Evolutionary conservation across 2,329 filamentous ascomycete genomes (phyloP).

Genomic region (Stachybotrys elegans): DNA sequence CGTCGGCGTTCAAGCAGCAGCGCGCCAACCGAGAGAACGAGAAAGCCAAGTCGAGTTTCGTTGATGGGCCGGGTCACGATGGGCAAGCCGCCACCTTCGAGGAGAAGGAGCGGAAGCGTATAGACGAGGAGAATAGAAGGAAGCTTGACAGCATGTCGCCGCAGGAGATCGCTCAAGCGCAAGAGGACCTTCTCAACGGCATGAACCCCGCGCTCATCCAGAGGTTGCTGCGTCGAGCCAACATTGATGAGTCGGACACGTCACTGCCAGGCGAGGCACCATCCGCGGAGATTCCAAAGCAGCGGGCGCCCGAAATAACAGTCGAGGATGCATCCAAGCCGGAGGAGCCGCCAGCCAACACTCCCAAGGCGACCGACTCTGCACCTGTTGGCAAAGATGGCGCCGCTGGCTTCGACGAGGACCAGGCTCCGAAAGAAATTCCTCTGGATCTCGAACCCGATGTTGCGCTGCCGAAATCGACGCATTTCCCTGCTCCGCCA

Average conservation of each 20-base stretch:
- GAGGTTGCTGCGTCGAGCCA: conserved; percentile 69
- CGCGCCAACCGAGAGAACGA: conserved; percentile 15
- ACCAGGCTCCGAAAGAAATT: conserved; percentile 35
- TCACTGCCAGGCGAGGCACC: conserved; percentile 38
- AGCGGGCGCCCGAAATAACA: conserved; percentile 24
- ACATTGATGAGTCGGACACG: conserved; percentile 58
- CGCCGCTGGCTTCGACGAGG: conserved; percentile 28
- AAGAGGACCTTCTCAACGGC: conserved; percentile 72
- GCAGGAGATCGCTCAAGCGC: conserved; percentile 75
- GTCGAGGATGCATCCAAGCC: conserved; percentile 26
- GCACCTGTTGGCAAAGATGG: conserved; percentile 7
- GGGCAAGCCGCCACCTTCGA: conserved; percentile 20
- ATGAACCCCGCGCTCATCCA: conserved; percentile 73
- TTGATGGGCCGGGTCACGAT: not conserved
- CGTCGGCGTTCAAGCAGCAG: conserved; percentile 74
- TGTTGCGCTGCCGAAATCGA: conserved; percentile 32
- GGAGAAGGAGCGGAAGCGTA: conserved; percentile 61
- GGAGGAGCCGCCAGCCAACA: conserved; percentile 3
- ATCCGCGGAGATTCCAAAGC: conserved; percentile 11
- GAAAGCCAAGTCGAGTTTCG: not conserved
- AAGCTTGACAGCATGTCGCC: conserved; percentile 73
- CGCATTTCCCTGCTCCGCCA: conserved; percentile 58
- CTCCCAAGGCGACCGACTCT: not conserved
- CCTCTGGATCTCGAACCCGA: conserved; percentile 38
- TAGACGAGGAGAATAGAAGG: conserved; percentile 77